A percentile compares a stretch with the other conserved stretches of the same genome.
Evolutionary conservation across 2,329 filamentous ascomycete species (phyloP).

Genomic region (Exophiala alcalophila): DNA sequence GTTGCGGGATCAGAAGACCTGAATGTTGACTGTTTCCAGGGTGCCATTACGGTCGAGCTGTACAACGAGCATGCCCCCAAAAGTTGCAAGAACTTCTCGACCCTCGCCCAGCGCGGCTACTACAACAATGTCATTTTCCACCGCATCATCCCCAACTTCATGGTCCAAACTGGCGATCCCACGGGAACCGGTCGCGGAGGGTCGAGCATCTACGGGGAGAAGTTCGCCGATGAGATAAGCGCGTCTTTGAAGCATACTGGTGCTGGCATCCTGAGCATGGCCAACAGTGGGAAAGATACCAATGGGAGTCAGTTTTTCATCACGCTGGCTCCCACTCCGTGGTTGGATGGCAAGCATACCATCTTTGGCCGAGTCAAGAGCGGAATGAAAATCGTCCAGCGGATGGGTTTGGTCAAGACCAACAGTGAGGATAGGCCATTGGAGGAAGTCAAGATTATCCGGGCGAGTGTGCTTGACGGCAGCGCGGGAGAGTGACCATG

Average conservation of each 20-base stretch:
- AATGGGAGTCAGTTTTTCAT: constrained; percentile 97
- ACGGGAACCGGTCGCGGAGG: constrained; percentile 91
- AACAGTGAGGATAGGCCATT: constrained; percentile 74
- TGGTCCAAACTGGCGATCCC: constrained; percentile 93
- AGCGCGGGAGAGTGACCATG: constrained; percentile 11
- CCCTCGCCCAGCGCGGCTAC: constrained; percentile 77
- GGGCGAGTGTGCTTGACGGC: constrained; percentile 64
- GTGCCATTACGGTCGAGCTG: constrained; percentile 80
- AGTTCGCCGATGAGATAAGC: constrained; percentile 89
- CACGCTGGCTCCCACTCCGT: constrained; percentile 88
- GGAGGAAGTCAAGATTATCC: constrained; percentile 77
- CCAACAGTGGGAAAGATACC: constrained; percentile 87
- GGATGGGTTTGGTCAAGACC: constrained; percentile 85
- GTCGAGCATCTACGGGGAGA: constrained; percentile 83
- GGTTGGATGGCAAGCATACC: constrained; percentile 95
- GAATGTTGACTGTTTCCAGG: constrained; percentile 50
- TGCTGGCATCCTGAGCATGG: constrained; percentile 93
- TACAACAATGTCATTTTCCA: constrained; percentile 86
- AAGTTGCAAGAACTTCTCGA: constrained; percentile 83
- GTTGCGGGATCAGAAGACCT: not conserved
- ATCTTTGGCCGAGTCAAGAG: constrained; percentile 89
- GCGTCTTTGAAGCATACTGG: constrained; percentile 81
- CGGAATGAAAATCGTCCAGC: constrained; percentile 78
- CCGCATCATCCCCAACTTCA: constrained; percentile 92
- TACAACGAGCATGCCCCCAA: constrained; percentile 84